Conservation (phyloP, 768 basidiomycete genomes). For the Dacryopinax spathularia region DNA sequence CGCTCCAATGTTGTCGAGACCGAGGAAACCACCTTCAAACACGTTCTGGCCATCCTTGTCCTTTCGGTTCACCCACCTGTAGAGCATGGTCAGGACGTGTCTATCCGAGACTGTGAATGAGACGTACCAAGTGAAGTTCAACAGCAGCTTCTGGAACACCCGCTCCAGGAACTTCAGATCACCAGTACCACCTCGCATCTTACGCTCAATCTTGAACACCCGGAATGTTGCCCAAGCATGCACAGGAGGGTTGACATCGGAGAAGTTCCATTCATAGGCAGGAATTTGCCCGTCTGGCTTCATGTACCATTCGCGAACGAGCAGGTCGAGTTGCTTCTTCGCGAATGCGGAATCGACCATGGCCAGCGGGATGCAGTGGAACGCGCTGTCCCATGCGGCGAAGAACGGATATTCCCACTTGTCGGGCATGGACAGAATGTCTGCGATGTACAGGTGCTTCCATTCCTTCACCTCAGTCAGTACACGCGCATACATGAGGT, state of each 20-base stretch:
- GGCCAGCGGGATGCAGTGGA: slow-evolving; percentile 95
- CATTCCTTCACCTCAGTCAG: slow-evolving; percentile 47
- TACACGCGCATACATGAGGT: neutral
- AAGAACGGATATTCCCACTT: slow-evolving; percentile 99
- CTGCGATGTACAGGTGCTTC: slow-evolving; percentile 89
- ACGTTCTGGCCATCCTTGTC: slow-evolving; percentile 90
- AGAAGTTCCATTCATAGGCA: slow-evolving; percentile 99
- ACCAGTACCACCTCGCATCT: slow-evolving; percentile 67
- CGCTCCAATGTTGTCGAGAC: slow-evolving; percentile 92
- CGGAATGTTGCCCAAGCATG: slow-evolving; percentile 99
- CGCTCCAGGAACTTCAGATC: slow-evolving; percentile 88
- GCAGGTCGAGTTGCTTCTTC: slow-evolving; percentile 90
- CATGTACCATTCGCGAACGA: slow-evolving; percentile 96
- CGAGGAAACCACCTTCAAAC: slow-evolving; percentile 96
- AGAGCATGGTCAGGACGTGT: too few species aligned
- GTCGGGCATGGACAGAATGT: slow-evolving; percentile 97
- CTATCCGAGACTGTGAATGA: neutral
- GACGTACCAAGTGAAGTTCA: slow-evolving; percentile 89
- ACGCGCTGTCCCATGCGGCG: slow-evolving; percentile 97
- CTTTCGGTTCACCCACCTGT: slow-evolving; percentile 96
- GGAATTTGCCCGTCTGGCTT: slow-evolving; percentile 98
- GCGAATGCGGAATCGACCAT: slow-evolving; percentile 90
- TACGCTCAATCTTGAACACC: slow-evolving; percentile 98
- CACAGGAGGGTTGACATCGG: slow-evolving; percentile 96
- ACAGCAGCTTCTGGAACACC: slow-evolving; percentile 90